phyloP scores from a whole-genome alignment of 2,329 filamentous ascomycete species.

The Monosporascus sp. region DNA sequence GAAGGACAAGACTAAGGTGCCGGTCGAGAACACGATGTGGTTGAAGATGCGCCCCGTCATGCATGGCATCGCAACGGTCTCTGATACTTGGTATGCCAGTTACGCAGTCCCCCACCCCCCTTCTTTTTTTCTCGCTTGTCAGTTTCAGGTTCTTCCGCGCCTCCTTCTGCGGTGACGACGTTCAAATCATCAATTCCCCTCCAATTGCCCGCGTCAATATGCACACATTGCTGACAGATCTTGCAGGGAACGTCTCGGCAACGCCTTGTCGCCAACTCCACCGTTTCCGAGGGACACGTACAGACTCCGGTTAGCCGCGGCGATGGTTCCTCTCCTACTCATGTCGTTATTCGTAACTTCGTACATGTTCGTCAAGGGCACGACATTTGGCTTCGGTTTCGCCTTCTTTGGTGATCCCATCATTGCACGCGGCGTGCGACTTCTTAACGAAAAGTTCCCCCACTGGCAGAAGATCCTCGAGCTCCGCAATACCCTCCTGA shows the following conservation, averaged over 20 bases:
- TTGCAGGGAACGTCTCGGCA: conserved; percentile 21
- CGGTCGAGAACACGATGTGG: conserved; percentile 73
- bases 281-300: conserved; percentile 53
- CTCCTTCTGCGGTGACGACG: too few relatives aligned
- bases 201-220: too few relatives aligned
- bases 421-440: conserved; percentile 52
- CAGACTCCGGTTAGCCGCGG: conserved; percentile 47
- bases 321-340: conserved; percentile 47
- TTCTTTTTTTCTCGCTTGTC: too few relatives aligned
- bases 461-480: conserved; percentile 72
- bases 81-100: conserved; percentile 42
- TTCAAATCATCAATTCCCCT: too few relatives aligned
- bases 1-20: conserved; percentile 73
- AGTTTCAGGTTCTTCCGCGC: too few relatives aligned
- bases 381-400: conserved; percentile 64
- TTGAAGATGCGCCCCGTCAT: conserved; percentile 68
- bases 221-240: conserved; percentile 30
- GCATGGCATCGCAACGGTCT: conserved; percentile 44
- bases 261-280: conserved; percentile 55
- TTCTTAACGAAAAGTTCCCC: conserved; percentile 57
- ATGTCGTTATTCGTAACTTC: conserved; percentile 48
- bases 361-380: conserved; percentile 58
- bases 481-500: conserved; percentile 69
- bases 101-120: too few relatives aligned
- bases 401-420: conserved; percentile 76